phyloP scores from a whole-genome alignment of 345 rosid genomes.

The Syzygium aqueum region DNA sequence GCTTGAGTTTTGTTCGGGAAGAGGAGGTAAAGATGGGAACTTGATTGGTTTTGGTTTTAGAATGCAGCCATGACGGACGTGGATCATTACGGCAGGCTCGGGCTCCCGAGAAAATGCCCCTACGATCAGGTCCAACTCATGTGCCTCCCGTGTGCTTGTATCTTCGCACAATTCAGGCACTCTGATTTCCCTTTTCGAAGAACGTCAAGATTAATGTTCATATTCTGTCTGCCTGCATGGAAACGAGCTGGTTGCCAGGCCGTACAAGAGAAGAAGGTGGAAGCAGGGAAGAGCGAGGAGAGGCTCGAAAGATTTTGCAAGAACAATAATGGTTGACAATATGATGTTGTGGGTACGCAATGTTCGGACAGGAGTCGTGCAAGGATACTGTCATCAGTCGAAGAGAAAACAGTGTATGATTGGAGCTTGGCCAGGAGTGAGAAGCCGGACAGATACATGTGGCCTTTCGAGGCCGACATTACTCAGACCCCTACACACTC shows the following conservation, averaged over 20 bases:
- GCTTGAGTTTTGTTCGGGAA: background rate
- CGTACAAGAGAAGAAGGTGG: constrained; percentile 38
- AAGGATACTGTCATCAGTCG: constrained; percentile 42
- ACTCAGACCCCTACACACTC: constrained; percentile 22
- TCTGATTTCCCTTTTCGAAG: background rate
- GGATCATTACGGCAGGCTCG: constrained; percentile 74
- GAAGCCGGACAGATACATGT: constrained; percentile 43
- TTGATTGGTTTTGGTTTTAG: constrained; percentile 25
- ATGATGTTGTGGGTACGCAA: background rate
- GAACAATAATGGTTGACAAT: background rate
- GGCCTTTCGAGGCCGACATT: constrained; percentile 75
- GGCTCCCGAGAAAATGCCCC: constrained; percentile 49
- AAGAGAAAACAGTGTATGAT: constrained; percentile 83
- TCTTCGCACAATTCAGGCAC: background rate
- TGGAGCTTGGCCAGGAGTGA: constrained; percentile 82
- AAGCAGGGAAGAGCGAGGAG: constrained; percentile 38
- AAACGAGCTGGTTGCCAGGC: constrained; percentile 8
- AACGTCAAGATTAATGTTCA: background rate
- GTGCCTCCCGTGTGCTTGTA: background rate
- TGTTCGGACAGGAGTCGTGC: constrained; percentile 45
- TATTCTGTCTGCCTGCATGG: too few relatives aligned
- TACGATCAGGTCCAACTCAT: constrained; percentile 36
- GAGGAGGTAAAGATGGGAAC: background rate
- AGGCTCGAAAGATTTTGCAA: constrained; percentile 22
- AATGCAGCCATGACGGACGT: constrained; percentile 86